Evolutionary conservation across 2,329 filamentous ascomycete genomes (phyloP).

Genomic region (Sclerotinia glacialis): DNA sequence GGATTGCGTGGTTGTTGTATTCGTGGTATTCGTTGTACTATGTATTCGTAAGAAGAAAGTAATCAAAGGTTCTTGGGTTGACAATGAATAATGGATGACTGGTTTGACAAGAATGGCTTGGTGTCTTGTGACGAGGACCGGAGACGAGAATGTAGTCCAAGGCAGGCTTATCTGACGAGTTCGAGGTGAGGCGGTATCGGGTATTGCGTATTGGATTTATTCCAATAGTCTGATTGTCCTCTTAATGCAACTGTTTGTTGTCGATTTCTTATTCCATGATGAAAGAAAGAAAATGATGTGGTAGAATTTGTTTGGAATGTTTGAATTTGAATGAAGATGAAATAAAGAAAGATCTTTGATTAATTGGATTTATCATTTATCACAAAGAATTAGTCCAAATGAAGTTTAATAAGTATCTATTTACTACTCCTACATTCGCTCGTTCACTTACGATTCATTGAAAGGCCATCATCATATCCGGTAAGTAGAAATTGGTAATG

Average conservation of each 20-base stretch:
- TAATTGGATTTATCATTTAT: neutral
- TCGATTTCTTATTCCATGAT: slow-evolving; percentile 15
- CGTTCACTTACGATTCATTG: neutral
- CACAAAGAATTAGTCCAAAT: no score
- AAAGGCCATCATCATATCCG: neutral
- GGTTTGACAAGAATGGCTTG: neutral
- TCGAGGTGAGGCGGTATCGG: slow-evolving; percentile 16
- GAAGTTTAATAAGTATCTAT: neutral
- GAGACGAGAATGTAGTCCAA: slow-evolving; percentile 17
- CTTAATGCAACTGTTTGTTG: slow-evolving; percentile 21
- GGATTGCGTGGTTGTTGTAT: neutral
- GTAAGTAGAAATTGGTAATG: neutral
- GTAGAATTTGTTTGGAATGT: neutral
- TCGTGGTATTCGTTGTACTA: slow-evolving; percentile 19
- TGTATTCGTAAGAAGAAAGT: slow-evolving; percentile 15
- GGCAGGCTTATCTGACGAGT: slow-evolving; percentile 21
- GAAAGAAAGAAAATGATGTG: neutral
- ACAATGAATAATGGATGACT: slow-evolving; percentile 6
- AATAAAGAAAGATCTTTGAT: neutral
- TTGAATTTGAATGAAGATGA: neutral
- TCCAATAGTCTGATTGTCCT: slow-evolving; percentile 13
- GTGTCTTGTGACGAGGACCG: slow-evolving; percentile 23
- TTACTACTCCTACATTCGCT: no score
- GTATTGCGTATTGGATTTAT: neutral
- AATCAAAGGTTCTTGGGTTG: slow-evolving; percentile 12